Base-by-base conservation (phyloP, 2,329 filamentous ascomycete species). In the Chaetomium olivaceum region DNA sequence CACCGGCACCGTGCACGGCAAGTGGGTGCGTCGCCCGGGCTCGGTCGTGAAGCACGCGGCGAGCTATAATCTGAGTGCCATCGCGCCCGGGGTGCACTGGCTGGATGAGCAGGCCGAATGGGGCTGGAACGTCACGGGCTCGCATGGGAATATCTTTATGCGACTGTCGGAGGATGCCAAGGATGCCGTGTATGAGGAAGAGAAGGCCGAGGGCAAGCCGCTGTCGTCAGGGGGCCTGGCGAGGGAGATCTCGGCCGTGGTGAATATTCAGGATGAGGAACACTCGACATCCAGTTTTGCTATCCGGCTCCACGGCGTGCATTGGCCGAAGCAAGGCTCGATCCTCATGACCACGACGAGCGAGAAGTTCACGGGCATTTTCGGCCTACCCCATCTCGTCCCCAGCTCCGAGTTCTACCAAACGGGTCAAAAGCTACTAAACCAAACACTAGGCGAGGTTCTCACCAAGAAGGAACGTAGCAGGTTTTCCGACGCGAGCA, bases 301-400 rank as follows among this genome's bases (percentile, higher is more conserved):
- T 71, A 87, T 96, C 79, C 84, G 86, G 60, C 79, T 97, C 58
- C 89, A 92, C 77, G 95, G 95, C 3, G 85, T 96, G 4, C 94
- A 98, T 79, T 96, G 93, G 82, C 88, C 90, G 46, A 84, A 85
- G n/a, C 86, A 90, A 68, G 95, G 95, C 1, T 86, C 88, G 16
- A 86, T 95, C 58, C 80, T 98, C 43, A 80, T 98, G 74, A 91
- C 90, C 1, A 97, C 94, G 0, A 94, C 93, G 57, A 97, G 93
- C 76, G 91, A 97, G 74, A 97, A 96, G 80, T 95, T 95, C 73
- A 87, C 90, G n/a, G 93, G 95, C 52, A 89, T 98, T 63, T 96
- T 96, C 76, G 91, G 89, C 2, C 80, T 98, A 56, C 93, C 95
- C 29, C 93, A 98, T 76, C 84, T 99, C 60, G 83, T 91, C 0